Base-by-base conservation (phyloP, 257 asterid genomes). In the Solanum sitiens region DNA sequence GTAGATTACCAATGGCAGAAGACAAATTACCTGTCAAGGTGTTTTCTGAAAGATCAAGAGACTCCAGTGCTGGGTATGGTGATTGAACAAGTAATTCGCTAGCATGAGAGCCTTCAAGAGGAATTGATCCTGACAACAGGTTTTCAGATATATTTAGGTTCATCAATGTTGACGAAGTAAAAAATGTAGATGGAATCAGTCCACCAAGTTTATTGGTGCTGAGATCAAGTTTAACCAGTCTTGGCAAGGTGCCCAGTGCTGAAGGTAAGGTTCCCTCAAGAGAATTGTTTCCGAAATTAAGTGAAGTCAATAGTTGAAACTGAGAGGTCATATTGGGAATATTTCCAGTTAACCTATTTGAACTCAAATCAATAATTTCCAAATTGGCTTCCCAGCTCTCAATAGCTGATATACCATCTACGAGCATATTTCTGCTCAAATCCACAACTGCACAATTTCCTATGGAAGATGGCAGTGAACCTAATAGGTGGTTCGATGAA, bases 31-130 rank as follows among this genome's bases (percentile, higher is more conserved):
- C 97, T 7, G 90, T 86, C 90, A 96, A 92, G 76, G 88, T 89
- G 91, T 96, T 96, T 70, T 91, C 87, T 20, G 99, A 96, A 89
- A 96, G 95, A 94, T 96, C 99, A 47, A 96, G 92, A 85, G 91
- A 93, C 91, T 96, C 97, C 91, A 95, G 87, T 13, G 89, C 94
- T 53, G 93, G 96, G 87, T 90, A 89, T 86, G 98, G 88, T 63
- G 95, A 92, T 63, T 93, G 93, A 87, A 92, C 91, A 90, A 96
- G 89, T 83, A 96, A 87, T 88, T 93, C 98, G 44, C 90, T 90
- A 15, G 94, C 70, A 87, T 89, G 93, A 37, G 97, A 86, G 87
- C 93, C 93, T 87, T 89, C 92, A 83, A 95, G 92, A 87, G 98
- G 98, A 89, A 96, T 92, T 68, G 91, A 83, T 86, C 98, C 99